phyloP scores from a whole-genome alignment of 768 basidiomycete genomes.

The Podaxis sp. region DNA sequence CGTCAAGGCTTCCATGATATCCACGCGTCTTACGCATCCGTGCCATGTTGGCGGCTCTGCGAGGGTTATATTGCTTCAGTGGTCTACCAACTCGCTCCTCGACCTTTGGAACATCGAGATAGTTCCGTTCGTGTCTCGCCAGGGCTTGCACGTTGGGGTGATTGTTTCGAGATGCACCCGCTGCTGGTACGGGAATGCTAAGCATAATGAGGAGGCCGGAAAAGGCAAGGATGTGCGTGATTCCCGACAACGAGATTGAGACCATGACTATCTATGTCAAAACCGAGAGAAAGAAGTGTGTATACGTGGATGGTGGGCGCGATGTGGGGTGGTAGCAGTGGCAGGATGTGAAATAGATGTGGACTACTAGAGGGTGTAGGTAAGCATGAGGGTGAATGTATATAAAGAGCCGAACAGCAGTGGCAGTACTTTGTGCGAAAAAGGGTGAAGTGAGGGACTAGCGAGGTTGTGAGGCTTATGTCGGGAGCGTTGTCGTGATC shows the following conservation, averaged over 20 bases:
- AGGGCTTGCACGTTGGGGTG: not conserved
- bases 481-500: not conserved
- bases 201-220: not conserved
- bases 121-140: not conserved
- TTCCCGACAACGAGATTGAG: not conserved
- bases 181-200: not conserved
- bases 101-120: not conserved
- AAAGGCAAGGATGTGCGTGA: not conserved
- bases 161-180: not conserved
- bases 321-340: too few relatives aligned
- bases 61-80: not conserved
- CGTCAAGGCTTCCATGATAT: not conserved
- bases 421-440: not conserved
- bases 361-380: not conserved
- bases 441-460: not conserved
- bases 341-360: not conserved
- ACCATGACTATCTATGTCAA: not conserved
- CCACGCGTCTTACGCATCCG: not conserved
- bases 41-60: not conserved
- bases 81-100: not conserved
- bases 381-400: not conserved
- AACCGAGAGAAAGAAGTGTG: not conserved
- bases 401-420: not conserved
- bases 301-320: not conserved
- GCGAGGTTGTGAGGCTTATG: not conserved